These are phyloP conservation scores for Cardiospermum halicacabum DNA, from an alignment of 345 rosid genomes.

Conservation along the genomic window DNA sequence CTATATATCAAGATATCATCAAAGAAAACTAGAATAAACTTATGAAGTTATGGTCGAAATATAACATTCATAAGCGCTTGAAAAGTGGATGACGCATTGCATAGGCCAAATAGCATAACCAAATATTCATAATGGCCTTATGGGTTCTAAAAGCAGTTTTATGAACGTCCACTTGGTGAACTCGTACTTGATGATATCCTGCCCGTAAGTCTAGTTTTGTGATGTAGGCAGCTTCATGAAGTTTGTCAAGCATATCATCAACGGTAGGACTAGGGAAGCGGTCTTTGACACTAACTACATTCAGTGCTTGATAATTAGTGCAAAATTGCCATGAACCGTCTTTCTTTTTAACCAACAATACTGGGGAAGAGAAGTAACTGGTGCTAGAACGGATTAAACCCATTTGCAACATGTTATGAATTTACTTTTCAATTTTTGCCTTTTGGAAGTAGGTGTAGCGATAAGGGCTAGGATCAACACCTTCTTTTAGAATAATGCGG, in stretches of 20 bases:
- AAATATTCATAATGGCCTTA: background rate
- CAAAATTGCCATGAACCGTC: slow-evolving; percentile 4
- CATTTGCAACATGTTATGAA: too few species aligned
- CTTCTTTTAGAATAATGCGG: too few species aligned
- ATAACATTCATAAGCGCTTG: too few species aligned
- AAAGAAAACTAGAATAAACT: too few species aligned
- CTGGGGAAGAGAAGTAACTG: slow-evolving; percentile 7
- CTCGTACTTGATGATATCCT: background rate
- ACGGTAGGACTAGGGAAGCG: background rate
- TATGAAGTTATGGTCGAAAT: too few species aligned
- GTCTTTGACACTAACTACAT: slow-evolving; percentile 3
- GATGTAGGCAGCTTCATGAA: background rate
- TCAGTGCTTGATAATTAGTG: slow-evolving; percentile 3
- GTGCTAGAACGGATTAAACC: too few species aligned
- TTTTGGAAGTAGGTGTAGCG: too few species aligned
- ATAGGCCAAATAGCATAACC: background rate
- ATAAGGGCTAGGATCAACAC: too few species aligned
- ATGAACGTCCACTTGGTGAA: background rate
- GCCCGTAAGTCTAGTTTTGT: slow-evolving; percentile 1
- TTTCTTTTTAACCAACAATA: slow-evolving; percentile 6
- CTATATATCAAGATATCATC: too few species aligned
- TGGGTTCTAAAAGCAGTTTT: background rate
- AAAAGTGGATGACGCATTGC: background rate
- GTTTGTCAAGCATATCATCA: slow-evolving; percentile 4
- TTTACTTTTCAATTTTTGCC: too few species aligned